phyloP scores from a whole-genome alignment of 2,329 filamentous ascomycete species.

The Paramyrothecium sp. region DNA sequence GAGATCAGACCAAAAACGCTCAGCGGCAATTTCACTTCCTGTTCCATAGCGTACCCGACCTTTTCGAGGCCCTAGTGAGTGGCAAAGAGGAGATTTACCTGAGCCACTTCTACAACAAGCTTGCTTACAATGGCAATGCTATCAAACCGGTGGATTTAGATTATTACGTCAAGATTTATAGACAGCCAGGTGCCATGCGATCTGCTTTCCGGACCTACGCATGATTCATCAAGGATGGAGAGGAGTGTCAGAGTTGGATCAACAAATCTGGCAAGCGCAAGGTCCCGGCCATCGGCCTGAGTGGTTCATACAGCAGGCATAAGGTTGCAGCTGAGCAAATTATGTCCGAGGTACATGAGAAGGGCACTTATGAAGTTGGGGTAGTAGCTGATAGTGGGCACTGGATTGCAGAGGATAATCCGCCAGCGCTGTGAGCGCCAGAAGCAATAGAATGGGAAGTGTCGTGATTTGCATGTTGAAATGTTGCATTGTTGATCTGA shows the following conservation, averaged over 20 bases:
- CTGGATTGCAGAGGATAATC: constrained; percentile 2
- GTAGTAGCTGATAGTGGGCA: background rate
- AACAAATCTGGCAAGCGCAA: constrained; percentile 23
- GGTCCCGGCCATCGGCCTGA: constrained; percentile 4
- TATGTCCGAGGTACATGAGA: constrained; percentile 1
- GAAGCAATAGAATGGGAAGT: too few species aligned
- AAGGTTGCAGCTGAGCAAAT: background rate
- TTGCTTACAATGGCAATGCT: constrained; percentile 30
- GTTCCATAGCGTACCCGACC: constrained; percentile 1
- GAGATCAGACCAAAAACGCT: background rate
- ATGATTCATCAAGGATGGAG: constrained; percentile 28
- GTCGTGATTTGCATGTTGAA: too few species aligned
- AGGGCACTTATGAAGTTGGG: background rate
- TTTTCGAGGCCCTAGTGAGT: constrained; percentile 23
- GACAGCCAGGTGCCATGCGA: constrained; percentile 29
- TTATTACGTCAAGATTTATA: constrained; percentile 33
- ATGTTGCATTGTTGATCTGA: too few species aligned
- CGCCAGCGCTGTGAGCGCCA: background rate
- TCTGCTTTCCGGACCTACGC: constrained; percentile 30
- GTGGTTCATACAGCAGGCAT: background rate
- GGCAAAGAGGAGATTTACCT: constrained; percentile 39
- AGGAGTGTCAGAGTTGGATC: constrained; percentile 25
- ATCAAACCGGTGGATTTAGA: constrained; percentile 34
- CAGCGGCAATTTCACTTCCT: constrained; percentile 2
- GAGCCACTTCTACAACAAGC: constrained; percentile 40